Evolutionary conservation across 192 early-diverging fungal species (phyloP).

Genomic region (Allomyces javanicus): DNA sequence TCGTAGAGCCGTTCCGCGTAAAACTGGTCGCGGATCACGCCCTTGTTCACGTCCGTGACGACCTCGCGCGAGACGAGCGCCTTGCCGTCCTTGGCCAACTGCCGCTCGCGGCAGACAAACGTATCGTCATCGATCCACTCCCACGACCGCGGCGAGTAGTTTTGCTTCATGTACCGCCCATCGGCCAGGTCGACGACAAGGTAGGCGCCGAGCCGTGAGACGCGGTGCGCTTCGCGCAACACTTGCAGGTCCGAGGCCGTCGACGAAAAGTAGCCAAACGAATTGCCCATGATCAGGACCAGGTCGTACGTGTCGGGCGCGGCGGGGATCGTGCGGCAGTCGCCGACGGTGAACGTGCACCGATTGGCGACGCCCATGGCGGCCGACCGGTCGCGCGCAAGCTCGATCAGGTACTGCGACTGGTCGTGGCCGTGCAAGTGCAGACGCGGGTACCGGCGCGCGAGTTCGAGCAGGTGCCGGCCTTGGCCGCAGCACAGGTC

Average conservation of each 20-base stretch:
- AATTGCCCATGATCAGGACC: slow-evolving; percentile 40
- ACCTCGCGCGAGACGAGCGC: slow-evolving; percentile 35
- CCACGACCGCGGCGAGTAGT: slow-evolving; percentile 33
- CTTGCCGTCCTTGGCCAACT: slow-evolving; percentile 26
- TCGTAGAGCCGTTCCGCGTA: slow-evolving; percentile 39
- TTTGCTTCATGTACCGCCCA: slow-evolving; percentile 30
- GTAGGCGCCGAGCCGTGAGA: slow-evolving; percentile 29
- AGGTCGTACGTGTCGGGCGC: slow-evolving; percentile 24
- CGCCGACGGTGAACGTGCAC: slow-evolving; percentile 34
- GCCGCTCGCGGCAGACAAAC: slow-evolving; percentile 42
- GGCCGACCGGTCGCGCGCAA: slow-evolving; percentile 24
- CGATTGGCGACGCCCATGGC: slow-evolving; percentile 6
- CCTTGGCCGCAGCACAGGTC: slow-evolving; percentile 55
- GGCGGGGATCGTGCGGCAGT: slow-evolving; percentile 34
- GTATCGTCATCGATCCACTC: slow-evolving; percentile 43
- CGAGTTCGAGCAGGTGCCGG: slow-evolving; percentile 29
- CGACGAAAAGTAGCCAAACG: slow-evolving; percentile 43
- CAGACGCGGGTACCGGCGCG: slow-evolving; percentile 30
- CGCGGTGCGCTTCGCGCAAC: slow-evolving; percentile 24
- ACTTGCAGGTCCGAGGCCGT: slow-evolving; percentile 25
- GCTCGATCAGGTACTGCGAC: slow-evolving; percentile 29
- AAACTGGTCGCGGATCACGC: slow-evolving; percentile 44
- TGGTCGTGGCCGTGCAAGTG: slow-evolving; percentile 36
- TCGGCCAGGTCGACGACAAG: slow-evolving; percentile 37
- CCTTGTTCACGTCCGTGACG: slow-evolving; percentile 22